A percentile compares a stretch with the other conserved stretches of the same genome.
Conservation (phyloP, 2,329 filamentous ascomycete genomes). For the Xylariaceae sp. region DNA sequence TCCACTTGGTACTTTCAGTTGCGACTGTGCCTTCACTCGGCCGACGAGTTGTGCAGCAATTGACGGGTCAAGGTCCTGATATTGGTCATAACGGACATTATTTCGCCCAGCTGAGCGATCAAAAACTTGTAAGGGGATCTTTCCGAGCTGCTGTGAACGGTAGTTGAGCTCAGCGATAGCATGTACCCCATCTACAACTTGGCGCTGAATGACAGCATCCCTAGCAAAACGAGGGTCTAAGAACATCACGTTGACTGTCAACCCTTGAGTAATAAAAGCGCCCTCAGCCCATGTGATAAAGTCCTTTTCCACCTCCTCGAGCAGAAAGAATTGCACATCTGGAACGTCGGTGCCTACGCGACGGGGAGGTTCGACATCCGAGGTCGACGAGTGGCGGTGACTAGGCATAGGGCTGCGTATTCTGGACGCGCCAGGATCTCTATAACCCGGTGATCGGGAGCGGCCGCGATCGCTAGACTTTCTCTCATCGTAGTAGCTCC, state of each 20-base stretch:
- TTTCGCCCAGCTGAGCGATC: conserved; percentile 70
- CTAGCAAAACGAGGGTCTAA: conserved; percentile 73
- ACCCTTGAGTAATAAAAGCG: conserved; percentile 65
- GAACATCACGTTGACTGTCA: conserved; percentile 76
- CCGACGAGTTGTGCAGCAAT: conserved; percentile 78
- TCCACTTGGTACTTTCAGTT: conserved; percentile 28
- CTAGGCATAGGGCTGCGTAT: conserved; percentile 68
- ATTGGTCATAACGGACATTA: conserved; percentile 82
- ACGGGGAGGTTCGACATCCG: conserved; percentile 67
- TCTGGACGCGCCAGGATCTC: conserved; percentile 51
- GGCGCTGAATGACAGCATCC: conserved; percentile 74
- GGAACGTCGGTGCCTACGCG: conserved; percentile 73
- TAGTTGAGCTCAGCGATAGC: conserved; percentile 76
- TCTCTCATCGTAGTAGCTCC: conserved; percentile 35
- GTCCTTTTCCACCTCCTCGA: conserved; percentile 72
- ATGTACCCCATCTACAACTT: conserved; percentile 83
- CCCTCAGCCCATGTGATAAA: conserved; percentile 82
- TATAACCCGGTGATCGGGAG: conserved; percentile 62
- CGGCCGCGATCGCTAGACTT: conserved; percentile 51
- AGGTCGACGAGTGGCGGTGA: conserved; percentile 44
- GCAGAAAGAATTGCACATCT: conserved; percentile 81
- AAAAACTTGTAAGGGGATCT: conserved; percentile 80
- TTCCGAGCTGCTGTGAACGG: conserved; percentile 64
- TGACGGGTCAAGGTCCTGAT: conserved; percentile 73
- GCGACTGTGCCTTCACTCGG: conserved; percentile 55